Evolutionary conservation across 495 filamentous ascomycete species (phyloP).

Genomic region (Penicillium paradoxum): DNA sequence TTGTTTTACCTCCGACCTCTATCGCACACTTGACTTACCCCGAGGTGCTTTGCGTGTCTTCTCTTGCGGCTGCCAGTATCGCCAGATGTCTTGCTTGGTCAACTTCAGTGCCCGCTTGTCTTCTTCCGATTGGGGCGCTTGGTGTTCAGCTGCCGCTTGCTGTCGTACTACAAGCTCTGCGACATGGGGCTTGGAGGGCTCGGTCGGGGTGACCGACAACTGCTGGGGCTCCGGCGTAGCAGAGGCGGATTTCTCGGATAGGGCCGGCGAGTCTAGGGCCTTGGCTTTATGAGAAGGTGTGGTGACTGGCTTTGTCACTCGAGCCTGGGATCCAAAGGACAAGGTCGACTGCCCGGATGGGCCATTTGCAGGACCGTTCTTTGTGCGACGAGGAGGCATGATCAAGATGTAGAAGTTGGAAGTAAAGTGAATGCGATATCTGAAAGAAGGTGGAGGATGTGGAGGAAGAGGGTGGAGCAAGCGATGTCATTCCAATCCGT

Average conservation of each 20-base stretch:
- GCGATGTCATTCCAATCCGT: slow-evolving; percentile 17
- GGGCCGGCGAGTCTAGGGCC: slow-evolving; percentile 27
- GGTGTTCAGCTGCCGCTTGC: slow-evolving; percentile 36
- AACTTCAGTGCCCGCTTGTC: slow-evolving; percentile 55
- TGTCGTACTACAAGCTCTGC: slow-evolving; percentile 46
- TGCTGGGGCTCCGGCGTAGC: slow-evolving; percentile 28
- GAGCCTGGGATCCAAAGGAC: slow-evolving; percentile 62
- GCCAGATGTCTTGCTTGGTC: slow-evolving; percentile 56
- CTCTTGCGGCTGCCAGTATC: slow-evolving; percentile 71
- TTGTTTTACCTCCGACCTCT: background rate
- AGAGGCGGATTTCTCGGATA: slow-evolving; percentile 33
- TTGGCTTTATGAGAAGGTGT: slow-evolving; percentile 50
- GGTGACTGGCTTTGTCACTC: slow-evolving; percentile 66
- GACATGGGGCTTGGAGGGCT: slow-evolving; percentile 35
- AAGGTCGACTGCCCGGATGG: slow-evolving; percentile 63
- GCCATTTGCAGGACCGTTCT: slow-evolving; percentile 43
- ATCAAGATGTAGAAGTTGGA: slow-evolving; percentile 9
- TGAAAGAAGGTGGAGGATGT: background rate
- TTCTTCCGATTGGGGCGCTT: slow-evolving; percentile 44
- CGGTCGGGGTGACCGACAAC: slow-evolving; percentile 13
- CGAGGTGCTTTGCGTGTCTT: slow-evolving; percentile 49
- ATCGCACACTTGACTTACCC: slow-evolving; percentile 23
- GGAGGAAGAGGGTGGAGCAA: background rate
- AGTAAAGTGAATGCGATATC: background rate
- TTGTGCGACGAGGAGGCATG: slow-evolving; percentile 69